Evolutionary conservation across 1,139 yeast genomes (phyloP).

Genomic region (Pneumocystis wakefieldiae): DNA sequence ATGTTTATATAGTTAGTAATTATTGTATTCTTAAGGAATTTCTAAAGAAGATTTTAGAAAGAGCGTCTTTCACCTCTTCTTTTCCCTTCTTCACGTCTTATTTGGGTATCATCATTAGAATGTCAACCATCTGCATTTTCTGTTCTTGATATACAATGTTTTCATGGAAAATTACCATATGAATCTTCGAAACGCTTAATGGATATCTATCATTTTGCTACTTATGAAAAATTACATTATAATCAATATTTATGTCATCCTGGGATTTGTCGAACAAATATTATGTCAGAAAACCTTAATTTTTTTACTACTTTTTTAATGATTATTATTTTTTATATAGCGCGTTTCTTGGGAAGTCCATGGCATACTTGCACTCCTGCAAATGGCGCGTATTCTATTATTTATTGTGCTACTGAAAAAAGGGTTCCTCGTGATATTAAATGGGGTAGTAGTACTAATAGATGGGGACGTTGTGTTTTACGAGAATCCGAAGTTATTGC

Average conservation of each 20-base stretch:
- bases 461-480: conserved; percentile 6
- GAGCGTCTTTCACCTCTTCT: not conserved
- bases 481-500: conserved; percentile 3
- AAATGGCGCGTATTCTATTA: conserved; percentile 76
- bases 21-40: not conserved
- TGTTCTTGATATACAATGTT: conserved; percentile 55
- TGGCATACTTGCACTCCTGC: conserved; percentile 84
- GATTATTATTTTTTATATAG: conserved; percentile 70
- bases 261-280: conserved; percentile 78
- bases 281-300: conserved; percentile 63
- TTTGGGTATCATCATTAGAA: conserved; percentile 10
- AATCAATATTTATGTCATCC: conserved; percentile 76
- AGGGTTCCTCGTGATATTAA: conserved; percentile 4
- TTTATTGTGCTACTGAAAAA: conserved; percentile 34
- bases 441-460: conserved; percentile 24
- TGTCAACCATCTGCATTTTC: conserved; percentile 10
- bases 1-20: conserved; percentile 45
- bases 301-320: conserved; percentile 70
- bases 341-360: conserved; percentile 66
- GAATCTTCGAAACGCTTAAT: conserved; percentile 86
- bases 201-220: conserved; percentile 55
- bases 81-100: not conserved
- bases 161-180: conserved; percentile 52
- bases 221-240: conserved; percentile 37
- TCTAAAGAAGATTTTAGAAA: not conserved